Evolutionary conservation across 192 early-diverging fungal species (phyloP).

Genomic region (Gryganskiella cystojenkinii): DNA sequence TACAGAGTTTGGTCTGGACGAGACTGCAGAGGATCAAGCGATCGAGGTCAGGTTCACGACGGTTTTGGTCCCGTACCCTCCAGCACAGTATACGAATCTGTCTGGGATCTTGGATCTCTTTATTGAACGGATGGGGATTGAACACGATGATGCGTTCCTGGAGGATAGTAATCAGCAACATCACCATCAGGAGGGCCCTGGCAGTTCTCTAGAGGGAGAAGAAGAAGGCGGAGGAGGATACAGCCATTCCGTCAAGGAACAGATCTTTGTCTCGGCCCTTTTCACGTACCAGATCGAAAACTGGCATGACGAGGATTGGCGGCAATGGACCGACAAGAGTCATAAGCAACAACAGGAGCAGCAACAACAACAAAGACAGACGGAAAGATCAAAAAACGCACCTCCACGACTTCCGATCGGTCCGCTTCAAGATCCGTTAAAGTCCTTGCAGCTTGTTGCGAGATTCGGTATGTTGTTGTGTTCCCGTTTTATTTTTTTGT

Average conservation of each 20-base stretch:
- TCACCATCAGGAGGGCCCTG: no score
- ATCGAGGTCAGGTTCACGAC: conserved; percentile 54
- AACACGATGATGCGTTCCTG: no score
- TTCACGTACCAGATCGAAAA: conserved; percentile 63
- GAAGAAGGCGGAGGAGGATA: conserved; percentile 13
- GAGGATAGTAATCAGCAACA: no score
- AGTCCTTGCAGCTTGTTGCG: conserved; percentile 21
- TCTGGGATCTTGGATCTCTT: conserved; percentile 51
- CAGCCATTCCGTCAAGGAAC: conserved; percentile 36
- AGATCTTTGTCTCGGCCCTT: conserved; percentile 51
- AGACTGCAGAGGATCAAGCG: conserved; percentile 37
- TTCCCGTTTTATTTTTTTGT: neutral
- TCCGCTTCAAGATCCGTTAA: conserved; percentile 37
- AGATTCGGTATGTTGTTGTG: conserved; percentile 23
- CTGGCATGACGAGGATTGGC: conserved; percentile 65
- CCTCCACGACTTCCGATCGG: conserved; percentile 20
- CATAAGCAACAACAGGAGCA: neutral
- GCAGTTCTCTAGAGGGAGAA: neutral
- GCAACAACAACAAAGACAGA: no score
- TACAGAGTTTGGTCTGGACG: conserved; percentile 33
- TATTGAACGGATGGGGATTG: conserved; percentile 46
- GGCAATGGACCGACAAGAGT: conserved; percentile 23
- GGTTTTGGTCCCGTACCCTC: conserved; percentile 42
- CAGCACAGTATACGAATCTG: conserved; percentile 46
- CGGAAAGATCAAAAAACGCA: neutral